These are phyloP conservation scores for Mayamaea pseudoterrestris DNA, from an alignment of 108 stramenopile genomes.

Conservation along the genomic window DNA sequence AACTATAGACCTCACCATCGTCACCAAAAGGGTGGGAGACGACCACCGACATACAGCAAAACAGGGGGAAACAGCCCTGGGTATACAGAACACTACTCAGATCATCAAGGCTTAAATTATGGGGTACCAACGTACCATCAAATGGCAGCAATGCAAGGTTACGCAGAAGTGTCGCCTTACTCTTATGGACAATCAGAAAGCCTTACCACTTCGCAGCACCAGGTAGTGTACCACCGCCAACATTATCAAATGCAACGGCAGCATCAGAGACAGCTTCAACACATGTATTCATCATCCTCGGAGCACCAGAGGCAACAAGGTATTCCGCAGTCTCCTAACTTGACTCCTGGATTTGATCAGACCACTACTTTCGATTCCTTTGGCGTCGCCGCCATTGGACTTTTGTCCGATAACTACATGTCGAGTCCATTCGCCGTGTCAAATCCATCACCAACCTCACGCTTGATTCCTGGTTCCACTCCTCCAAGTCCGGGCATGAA, in stretches of 20 bases:
- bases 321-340: neutral
- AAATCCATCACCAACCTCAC: neutral
- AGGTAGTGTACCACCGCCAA: constrained; percentile 1
- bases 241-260: constrained; percentile 3
- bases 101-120: too few relatives aligned
- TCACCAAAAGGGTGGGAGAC: too few relatives aligned
- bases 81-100: too few relatives aligned
- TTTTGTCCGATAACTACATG: neutral
- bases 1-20: too few relatives aligned
- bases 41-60: too few relatives aligned
- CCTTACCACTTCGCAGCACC: neutral
- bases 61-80: too few relatives aligned
- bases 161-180: constrained; percentile 1
- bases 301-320: neutral
- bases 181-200: neutral
- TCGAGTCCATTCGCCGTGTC: neutral
- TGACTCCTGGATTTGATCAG: neutral
- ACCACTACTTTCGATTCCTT: neutral
- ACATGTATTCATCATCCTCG: constrained; percentile 3
- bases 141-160: too few relatives aligned
- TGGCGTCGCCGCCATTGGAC: neutral
- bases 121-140: too few relatives aligned
- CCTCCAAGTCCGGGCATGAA: constrained; percentile 7
- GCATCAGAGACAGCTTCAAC: neutral
- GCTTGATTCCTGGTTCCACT: neutral